phyloP scores from a whole-genome alignment of 2,329 filamentous ascomycete genomes.

The Phoma sp. region DNA sequence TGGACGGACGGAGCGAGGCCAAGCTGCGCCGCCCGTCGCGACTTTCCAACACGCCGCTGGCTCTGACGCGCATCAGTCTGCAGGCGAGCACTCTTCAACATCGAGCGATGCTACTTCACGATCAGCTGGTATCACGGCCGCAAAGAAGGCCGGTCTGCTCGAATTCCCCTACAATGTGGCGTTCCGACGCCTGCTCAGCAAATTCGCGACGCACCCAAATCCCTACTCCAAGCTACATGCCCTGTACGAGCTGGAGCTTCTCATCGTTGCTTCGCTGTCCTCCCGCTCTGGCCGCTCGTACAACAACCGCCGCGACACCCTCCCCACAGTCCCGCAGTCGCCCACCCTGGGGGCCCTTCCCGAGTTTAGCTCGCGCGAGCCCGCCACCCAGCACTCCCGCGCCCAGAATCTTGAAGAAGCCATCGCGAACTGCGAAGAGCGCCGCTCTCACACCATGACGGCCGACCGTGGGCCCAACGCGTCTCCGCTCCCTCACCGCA shows the following conservation, averaged over 20 bases:
- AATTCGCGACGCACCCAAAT: conserved; percentile 89
- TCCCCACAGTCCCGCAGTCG: conserved; percentile 52
- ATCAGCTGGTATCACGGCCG: conserved; percentile 48
- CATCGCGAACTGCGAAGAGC: conserved; percentile 73
- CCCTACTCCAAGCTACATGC: conserved; percentile 85
- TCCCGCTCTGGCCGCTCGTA: conserved; percentile 58
- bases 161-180: conserved; percentile 83
- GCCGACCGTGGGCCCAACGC: conserved; percentile 41
- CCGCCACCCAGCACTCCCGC: conserved; percentile 50
- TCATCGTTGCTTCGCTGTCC: conserved; percentile 78
- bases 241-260: conserved; percentile 79
- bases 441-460: conserved; percentile 65
- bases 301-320: conserved; percentile 48
- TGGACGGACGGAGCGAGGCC: conserved; percentile 50
- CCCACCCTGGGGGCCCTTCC: conserved; percentile 54
- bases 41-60: conserved; percentile 51
- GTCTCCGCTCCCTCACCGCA: conserved; percentile 46
- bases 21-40: conserved; percentile 51
- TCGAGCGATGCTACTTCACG: conserved; percentile 54
- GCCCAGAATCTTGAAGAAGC: conserved; percentile 66
- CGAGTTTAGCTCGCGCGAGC: conserved; percentile 54
- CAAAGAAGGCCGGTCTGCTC: conserved; percentile 52
- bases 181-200: conserved; percentile 78
- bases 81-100: conserved; percentile 54
- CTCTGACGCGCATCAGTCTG: conserved; percentile 49